Evolutionary conservation across 2,329 filamentous ascomycete genomes (phyloP).

Genomic region (Septoria linicola): DNA sequence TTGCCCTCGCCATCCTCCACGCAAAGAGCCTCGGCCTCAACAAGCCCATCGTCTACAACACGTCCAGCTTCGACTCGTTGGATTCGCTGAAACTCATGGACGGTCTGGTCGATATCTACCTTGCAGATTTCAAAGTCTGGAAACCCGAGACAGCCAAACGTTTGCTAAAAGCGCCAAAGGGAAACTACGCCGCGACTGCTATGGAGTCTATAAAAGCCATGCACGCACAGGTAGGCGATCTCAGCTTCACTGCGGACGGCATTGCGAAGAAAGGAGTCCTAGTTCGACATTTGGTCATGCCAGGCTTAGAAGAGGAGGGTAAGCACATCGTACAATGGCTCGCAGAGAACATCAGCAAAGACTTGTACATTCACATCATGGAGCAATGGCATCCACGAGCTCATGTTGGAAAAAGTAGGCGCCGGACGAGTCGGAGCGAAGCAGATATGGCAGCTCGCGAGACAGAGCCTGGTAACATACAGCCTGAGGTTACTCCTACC

Average conservation of each 20-base stretch:
- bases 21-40: constrained; percentile 68
- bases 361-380: constrained; percentile 84
- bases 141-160: constrained; percentile 63
- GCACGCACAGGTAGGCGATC: constrained; percentile 77
- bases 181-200: constrained; percentile 70
- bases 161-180: constrained; percentile 65
- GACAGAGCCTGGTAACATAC: constrained; percentile 34
- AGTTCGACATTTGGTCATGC: constrained; percentile 81
- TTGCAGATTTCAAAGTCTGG: constrained; percentile 90
- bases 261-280: constrained; percentile 76
- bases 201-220: constrained; percentile 76
- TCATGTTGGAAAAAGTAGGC: constrained; percentile 71
- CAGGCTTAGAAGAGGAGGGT: constrained; percentile 72
- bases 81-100: constrained; percentile 71
- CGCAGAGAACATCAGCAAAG: constrained; percentile 67
- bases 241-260: constrained; percentile 78
- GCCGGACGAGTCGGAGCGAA: constrained; percentile 31
- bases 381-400: constrained; percentile 82
- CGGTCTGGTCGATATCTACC: constrained; percentile 78
- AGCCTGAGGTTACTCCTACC: constrained; percentile 31
- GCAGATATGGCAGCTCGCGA: constrained; percentile 32
- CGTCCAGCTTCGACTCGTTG: constrained; percentile 74
- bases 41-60: constrained; percentile 81
- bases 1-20: constrained; percentile 72
- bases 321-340: constrained; percentile 73